Evolutionary conservation across 495 filamentous ascomycete genomes (phyloP), one percentile per base, ranked within the genome.

Genomic region (Penicillium cinerascens): DNA sequence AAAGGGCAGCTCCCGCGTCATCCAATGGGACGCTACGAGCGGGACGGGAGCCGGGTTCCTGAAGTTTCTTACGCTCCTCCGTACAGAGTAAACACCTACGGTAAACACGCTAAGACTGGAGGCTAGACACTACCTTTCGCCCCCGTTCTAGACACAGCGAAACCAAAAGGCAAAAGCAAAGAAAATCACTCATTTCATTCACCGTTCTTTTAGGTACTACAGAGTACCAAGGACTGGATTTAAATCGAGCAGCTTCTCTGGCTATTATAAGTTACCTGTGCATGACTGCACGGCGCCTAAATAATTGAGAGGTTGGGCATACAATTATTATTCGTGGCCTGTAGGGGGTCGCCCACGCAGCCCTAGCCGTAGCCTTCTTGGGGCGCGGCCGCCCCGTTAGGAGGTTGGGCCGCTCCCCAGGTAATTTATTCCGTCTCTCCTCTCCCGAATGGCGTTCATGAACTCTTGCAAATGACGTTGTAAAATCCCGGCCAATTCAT

Each of bases 251-350:
- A 33, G 29, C 1, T 10, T 3, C 9, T 29, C 26, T 13, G 29
- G 8, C 1, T 1, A 33, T 33, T 13, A 33, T 33, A 13, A 33
- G 20, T 18, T 35, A 11, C 16, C 1, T 15, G 21, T 38, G 21
- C 16, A 35, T 9, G 6, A 20, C 46, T 52, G 58, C 58, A 60
- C 42, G 46, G 49, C 53, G 54, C 53, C 58, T 60, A 41, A 60
- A 39, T 47, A 41, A 47, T 51, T 37, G 49, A 47, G 47, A 46
- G 58, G 56, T 62, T 62, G 59, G 59, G 59, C 59, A 62, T 61
- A 59, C 55, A 61, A 17, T 16, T n/a, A 27, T n/a, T n/a, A 29
- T 25, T 55, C n/a, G 54, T 39, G 52, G 55, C 54, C 58, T 61
- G 54, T 61, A 35, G 52, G 25, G n/a, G 27, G 51, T 55, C 50